Evolutionary conservation across 305 asterid genomes (phyloP).

Genomic region (Rubia occidens): DNA sequence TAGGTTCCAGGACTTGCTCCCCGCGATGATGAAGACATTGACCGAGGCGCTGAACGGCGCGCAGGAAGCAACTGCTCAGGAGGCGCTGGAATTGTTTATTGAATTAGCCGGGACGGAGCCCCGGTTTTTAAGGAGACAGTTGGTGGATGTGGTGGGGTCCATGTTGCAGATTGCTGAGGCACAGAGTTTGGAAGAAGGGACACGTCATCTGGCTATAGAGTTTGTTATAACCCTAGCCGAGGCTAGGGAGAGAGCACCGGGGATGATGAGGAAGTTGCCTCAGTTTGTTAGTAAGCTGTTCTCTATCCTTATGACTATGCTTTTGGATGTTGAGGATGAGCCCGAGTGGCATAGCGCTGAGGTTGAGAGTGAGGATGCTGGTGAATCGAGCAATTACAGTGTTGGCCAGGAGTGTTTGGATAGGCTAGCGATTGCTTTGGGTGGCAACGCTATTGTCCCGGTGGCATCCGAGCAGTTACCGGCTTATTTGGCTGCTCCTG

Average conservation of each 20-base stretch:
- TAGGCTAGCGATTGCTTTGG: slow-evolving; percentile 72
- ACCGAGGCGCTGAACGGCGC: too few relatives aligned
- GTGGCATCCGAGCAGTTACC: slow-evolving; percentile 85
- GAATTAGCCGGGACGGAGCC: slow-evolving; percentile 92
- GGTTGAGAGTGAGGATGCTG: slow-evolving; percentile 81
- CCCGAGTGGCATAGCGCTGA: slow-evolving; percentile 88
- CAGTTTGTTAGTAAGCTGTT: slow-evolving; percentile 73
- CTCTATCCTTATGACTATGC: slow-evolving; percentile 70
- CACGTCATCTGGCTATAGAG: slow-evolving; percentile 78
- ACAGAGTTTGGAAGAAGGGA: slow-evolving; percentile 73
- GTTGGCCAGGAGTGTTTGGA: slow-evolving; percentile 94
- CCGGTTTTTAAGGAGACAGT: slow-evolving; percentile 72
- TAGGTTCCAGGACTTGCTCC: too few relatives aligned
- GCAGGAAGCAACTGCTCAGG: too few relatives aligned
- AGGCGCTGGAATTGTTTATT: slow-evolving; percentile 16
- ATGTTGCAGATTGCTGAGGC: slow-evolving; percentile 92
- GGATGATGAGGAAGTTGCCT: slow-evolving; percentile 92
- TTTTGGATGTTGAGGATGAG: slow-evolving; percentile 73
- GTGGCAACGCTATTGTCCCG: slow-evolving; percentile 83
- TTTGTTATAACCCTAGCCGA: slow-evolving; percentile 81
- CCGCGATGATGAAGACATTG: too few relatives aligned
- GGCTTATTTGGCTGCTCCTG: slow-evolving; percentile 60
- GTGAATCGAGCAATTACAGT: slow-evolving; percentile 71
- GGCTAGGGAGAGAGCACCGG: slow-evolving; percentile 91
- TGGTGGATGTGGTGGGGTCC: slow-evolving; percentile 80